Evolutionary conservation across 306 rosid genomes (phyloP).

Genomic region (Hylodesmum podocarpum): DNA sequence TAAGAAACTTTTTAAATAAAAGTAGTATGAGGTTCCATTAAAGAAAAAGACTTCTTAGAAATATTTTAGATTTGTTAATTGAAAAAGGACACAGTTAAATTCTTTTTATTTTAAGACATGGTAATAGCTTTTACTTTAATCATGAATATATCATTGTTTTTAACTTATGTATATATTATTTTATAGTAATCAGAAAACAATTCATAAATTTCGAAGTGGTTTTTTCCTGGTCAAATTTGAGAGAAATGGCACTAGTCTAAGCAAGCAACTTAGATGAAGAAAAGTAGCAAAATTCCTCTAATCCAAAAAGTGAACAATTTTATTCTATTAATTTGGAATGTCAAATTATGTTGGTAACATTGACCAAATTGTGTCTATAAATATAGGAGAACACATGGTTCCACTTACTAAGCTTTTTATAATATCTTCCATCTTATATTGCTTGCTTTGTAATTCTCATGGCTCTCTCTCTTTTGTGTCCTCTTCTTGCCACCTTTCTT

Average conservation of each 20-base stretch:
- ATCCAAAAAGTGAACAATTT: slow-evolving; percentile 8
- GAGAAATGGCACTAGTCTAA: slow-evolving; percentile 1
- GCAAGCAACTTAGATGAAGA: slow-evolving; percentile 22
- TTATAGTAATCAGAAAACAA: background rate
- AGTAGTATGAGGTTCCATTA: background rate
- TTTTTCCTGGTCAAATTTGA: slow-evolving; percentile 23
- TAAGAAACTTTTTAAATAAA: background rate
- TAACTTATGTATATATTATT: background rate
- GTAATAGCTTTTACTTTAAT: background rate
- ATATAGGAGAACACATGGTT: slow-evolving; percentile 37
- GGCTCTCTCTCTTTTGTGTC: slow-evolving; percentile 47
- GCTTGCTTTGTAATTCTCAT: slow-evolving; percentile 35
- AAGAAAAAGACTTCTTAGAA: background rate
- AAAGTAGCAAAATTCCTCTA: background rate
- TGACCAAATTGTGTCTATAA: slow-evolving; percentile 55
- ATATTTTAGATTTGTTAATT: background rate
- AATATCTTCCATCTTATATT: slow-evolving; percentile 16
- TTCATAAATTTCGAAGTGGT: background rate
- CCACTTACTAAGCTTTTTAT: slow-evolving; percentile 16
- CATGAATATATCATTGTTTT: background rate
- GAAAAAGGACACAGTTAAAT: background rate
- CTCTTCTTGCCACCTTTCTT: slow-evolving; percentile 50
- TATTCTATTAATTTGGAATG: slow-evolving; percentile 18
- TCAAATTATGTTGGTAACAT: slow-evolving; percentile 48
- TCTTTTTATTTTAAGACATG: background rate